These are phyloP conservation scores for Chaetomium sp. DNA, from an alignment of 2,329 filamentous ascomycete genomes.

Conservation along the genomic window DNA sequence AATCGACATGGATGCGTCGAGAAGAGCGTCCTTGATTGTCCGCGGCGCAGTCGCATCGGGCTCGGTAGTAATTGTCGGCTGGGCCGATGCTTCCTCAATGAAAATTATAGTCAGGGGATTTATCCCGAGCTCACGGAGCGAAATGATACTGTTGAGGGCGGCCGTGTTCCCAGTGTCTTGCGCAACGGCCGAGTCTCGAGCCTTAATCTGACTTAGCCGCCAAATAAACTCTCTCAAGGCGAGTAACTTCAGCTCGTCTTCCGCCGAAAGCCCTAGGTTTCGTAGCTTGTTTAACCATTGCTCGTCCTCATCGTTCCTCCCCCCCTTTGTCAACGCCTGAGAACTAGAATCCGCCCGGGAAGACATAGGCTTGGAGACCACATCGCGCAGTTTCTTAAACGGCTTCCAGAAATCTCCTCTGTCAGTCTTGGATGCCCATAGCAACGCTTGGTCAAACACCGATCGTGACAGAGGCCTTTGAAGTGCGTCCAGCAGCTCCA, in stretches of 20 bases:
- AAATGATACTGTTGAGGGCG: conserved; percentile 64
- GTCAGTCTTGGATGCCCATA: conserved; percentile 78
- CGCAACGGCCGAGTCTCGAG: conserved; percentile 39
- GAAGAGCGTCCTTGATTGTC: conserved; percentile 82
- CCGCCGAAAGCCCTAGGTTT: conserved; percentile 71
- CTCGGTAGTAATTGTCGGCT: conserved; percentile 29
- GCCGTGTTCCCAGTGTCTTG: conserved; percentile 26
- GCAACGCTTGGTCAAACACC: conserved; percentile 77
- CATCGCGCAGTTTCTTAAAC: conserved; percentile 56
- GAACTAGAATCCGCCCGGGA: conserved; percentile 50
- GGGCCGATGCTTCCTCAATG: conserved; percentile 61
- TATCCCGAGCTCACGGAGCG: conserved; percentile 67
- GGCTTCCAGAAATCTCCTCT: conserved; percentile 84
- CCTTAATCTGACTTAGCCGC: conserved; percentile 68
- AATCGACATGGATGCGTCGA: conserved; percentile 87
- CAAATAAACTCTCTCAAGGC: conserved; percentile 86
- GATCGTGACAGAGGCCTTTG: conserved; percentile 73
- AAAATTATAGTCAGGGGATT: conserved; percentile 89
- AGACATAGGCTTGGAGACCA: conserved; percentile 58
- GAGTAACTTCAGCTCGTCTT: conserved; percentile 87
- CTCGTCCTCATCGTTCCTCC: conserved; percentile 87
- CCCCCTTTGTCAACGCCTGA: conserved; percentile 54
- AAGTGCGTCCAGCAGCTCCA: conserved; percentile 70
- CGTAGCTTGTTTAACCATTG: conserved; percentile 82
- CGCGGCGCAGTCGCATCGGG: conserved; percentile 46